Base-by-base conservation (phyloP, 768 basidiomycete species). In the Macrocybe gigantea region DNA sequence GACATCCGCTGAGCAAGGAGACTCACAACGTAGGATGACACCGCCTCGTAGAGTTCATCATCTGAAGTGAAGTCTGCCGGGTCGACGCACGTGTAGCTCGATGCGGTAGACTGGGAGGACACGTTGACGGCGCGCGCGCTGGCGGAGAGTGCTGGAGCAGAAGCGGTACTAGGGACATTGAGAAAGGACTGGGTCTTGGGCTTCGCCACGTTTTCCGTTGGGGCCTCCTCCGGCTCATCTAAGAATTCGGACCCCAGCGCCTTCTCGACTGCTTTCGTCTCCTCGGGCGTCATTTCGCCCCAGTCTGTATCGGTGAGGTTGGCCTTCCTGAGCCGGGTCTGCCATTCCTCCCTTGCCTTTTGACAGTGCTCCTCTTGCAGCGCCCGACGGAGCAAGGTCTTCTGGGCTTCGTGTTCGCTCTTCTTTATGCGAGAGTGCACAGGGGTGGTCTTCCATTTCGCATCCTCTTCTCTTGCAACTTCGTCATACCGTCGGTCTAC, bases 11-110 rank as follows among this genome's bases (percentile, higher is more conserved):
- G 48, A 50, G 45, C 43, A 34, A 54, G 48, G 12, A 50, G 22
- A 63, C 66, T 53, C 40, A 68, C 69, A 49, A 46, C 52, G 38
- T 47, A 60, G 38, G 53, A 53, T 12, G 58, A 58, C 47, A 56
- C 55, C 1, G 58, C 53, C 15, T 67, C 65, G 49, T 54, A 61
- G 5, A 50, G 51, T 37, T 60, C 58, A 37, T 66, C 65, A 42
- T 74, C 72, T 22, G 71, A 64, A 12, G 67, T 60, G 49, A 77
- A 64, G 34, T 69, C 67, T 22, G 66, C 67, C 8, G 73, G 70
- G 52, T 70, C 68, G 36, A 77, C 72, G 32, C 74, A 60, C 9
- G 68, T 71, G 56, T 74, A 77, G 52, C 65, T 68, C 6, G 66
- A 67, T 22, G 22, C 22, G 22, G 22, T 22, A 22, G 22, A 22